Evolutionary conservation across 129 eudicot species (phyloP).

Genomic region (Chrysanthemum lavandulifolium): DNA sequence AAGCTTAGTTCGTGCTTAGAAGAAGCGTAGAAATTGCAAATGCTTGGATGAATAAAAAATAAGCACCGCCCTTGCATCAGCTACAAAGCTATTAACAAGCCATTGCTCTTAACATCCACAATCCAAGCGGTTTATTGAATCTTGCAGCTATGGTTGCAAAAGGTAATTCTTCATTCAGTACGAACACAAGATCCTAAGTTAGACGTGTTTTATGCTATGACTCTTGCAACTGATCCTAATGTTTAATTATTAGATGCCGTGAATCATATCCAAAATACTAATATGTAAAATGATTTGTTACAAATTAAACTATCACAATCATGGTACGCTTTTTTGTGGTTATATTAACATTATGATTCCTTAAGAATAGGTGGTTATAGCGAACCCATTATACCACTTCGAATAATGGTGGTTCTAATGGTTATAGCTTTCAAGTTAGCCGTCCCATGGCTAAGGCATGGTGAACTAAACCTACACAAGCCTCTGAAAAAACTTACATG

Average conservation of each 20-base stretch:
- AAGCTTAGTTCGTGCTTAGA: slow-evolving; percentile 63
- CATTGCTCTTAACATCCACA: slow-evolving; percentile 61
- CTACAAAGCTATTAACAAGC: slow-evolving; percentile 74
- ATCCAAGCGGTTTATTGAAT: slow-evolving; percentile 65
- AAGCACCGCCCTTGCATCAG: slow-evolving; percentile 62
- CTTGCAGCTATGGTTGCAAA: slow-evolving; percentile 95
- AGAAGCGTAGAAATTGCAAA: slow-evolving; percentile 74
- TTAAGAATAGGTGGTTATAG: too few relatives aligned
- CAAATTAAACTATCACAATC: too few relatives aligned
- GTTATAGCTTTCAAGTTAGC: slow-evolving; percentile 54
- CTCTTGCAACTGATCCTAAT: too few relatives aligned
- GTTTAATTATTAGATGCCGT: too few relatives aligned
- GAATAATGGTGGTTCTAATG: slow-evolving; percentile 51
- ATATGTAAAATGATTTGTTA: too few relatives aligned
- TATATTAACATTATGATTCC: too few relatives aligned
- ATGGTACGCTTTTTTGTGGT: too few relatives aligned
- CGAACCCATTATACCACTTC: too few relatives aligned
- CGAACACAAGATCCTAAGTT: too few relatives aligned
- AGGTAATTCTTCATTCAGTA: slow-evolving; percentile 37
- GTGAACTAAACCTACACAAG: slow-evolving; percentile 40
- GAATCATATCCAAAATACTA: too few relatives aligned
- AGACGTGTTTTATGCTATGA: too few relatives aligned
- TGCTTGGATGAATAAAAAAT: too few relatives aligned
- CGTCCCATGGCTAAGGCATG: slow-evolving; percentile 52
- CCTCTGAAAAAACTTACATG: slow-evolving; percentile 52